Evolutionary conservation across 805 yeast species (phyloP), one percentile per base, ranked within the genome.

Genomic region (Kuraishia cidri): DNA sequence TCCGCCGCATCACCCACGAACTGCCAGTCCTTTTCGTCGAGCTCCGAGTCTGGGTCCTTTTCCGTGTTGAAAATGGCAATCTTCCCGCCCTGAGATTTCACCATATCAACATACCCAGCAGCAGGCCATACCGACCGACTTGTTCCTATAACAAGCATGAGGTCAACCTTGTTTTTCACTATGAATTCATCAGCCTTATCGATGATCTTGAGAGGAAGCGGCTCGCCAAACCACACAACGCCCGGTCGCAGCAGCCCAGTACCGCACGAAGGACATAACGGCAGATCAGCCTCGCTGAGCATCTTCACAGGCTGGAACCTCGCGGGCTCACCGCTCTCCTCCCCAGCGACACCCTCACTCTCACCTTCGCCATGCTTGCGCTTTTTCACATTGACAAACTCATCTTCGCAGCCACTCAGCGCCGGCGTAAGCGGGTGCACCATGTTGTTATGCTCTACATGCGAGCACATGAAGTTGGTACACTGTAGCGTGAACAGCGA

Each of bases 181-280:
- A 85, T 64, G 44, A 82, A 86, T 28, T 70, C 73, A 55, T 86
- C 95, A 4, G 84, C 85, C 27, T 58, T 58, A 38, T 75, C 78
- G 36, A 87, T 69, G 9, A 66, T 68, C 30, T 57, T 57, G 34
- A 83, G 52, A 0, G 94, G 85, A 29, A 87, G 58, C 11, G 86
- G 68, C 54, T 87, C 97, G n/a, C 96, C 96, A 56, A 81, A 85
- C 96, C 95, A 87, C 5, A 86, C 88, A 3, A 87, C 94, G 0
- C 92, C 95, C 0, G 97, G 97, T 15, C 96, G 62, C 37, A 87
- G 56, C 9, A 81, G 49, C 0, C 78, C 79, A 4, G 63, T 66
- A n/a, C 60, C 49, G 49, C 97, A 87, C 8, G 57, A 58, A 0
- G 95, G 95, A 50, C 97, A 87, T 25, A 54, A 67, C 1, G 95